phyloP scores from a whole-genome alignment of 1,284 basidiomycete genomes.

The Apiotrichum brassicae region DNA sequence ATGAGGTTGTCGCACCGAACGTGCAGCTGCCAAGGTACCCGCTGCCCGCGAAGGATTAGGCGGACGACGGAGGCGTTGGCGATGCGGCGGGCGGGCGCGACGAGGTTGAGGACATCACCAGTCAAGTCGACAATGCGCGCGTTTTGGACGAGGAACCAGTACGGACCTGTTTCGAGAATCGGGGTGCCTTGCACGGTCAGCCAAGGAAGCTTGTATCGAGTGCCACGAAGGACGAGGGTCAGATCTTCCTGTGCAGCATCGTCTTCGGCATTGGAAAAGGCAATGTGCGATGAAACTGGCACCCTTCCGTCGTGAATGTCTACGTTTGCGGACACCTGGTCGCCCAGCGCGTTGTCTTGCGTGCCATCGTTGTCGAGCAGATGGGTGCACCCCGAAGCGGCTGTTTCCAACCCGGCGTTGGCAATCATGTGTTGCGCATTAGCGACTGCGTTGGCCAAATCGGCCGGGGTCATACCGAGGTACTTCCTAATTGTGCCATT shows the following conservation, averaged over 20 bases:
- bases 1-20: slow-evolving; percentile 2
- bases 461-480: not conserved
- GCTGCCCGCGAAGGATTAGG: slow-evolving; percentile 6
- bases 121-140: not conserved
- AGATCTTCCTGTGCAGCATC: not conserved
- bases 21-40: not conserved
- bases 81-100: not conserved
- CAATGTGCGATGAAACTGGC: no score
- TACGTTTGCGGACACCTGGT: no score
- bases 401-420: not conserved
- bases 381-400: not conserved
- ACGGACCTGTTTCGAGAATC: not conserved
- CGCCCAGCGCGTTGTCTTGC: no score
- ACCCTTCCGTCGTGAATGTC: no score
- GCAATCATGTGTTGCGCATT: not conserved
- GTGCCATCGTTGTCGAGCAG: not conserved
- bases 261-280: no score
- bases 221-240: not conserved
- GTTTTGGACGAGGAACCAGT: not conserved
- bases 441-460: not conserved
- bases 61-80: slow-evolving; percentile 1
- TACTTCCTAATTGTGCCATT: not conserved
- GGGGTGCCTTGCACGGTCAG: not conserved
- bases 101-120: not conserved
- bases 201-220: not conserved